Percentiles rank a stretch among this genome's conserved stretches.
These are phyloP conservation scores for Cordyceps militaris DNA, from an alignment of 2,329 filamentous ascomycete species.

Conservation along the genomic window DNA sequence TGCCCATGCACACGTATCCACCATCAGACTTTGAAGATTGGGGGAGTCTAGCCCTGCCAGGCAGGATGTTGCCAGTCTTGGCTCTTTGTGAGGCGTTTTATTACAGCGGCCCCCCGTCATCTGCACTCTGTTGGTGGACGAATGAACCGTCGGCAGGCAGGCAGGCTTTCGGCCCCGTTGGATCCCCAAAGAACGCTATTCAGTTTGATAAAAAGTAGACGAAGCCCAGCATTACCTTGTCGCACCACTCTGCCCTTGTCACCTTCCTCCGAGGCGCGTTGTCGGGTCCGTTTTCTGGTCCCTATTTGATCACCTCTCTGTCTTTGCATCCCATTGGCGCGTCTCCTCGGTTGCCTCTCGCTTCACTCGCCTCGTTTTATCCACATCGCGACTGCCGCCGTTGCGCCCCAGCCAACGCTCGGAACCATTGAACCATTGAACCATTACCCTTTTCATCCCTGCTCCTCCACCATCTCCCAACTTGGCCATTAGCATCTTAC, in stretches of 20 bases:
- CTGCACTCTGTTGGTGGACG: background rate
- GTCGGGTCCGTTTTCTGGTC: background rate
- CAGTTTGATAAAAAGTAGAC: background rate
- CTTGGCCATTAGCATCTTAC: background rate
- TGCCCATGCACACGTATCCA: too few relatives aligned
- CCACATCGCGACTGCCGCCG: constrained; percentile 5
- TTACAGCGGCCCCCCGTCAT: background rate
- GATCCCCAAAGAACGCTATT: background rate
- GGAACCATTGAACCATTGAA: background rate
- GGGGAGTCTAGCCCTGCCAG: background rate
- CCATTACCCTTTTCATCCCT: background rate
- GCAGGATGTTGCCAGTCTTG: background rate
- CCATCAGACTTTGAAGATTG: too few relatives aligned
- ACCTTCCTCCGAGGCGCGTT: background rate
- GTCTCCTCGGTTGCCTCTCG: background rate
- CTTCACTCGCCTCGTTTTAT: background rate
- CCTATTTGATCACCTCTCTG: background rate
- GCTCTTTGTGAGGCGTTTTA: background rate
- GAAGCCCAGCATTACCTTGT: background rate
- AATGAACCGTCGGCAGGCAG: background rate
- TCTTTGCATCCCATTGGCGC: background rate
- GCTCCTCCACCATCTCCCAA: background rate
- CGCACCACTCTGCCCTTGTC: background rate
- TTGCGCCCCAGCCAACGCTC: background rate
- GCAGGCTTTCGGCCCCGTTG: constrained; percentile 6